phyloP scores from a whole-genome alignment of 768 basidiomycete species.

The Cystofilobasidium bisporidii region DNA sequence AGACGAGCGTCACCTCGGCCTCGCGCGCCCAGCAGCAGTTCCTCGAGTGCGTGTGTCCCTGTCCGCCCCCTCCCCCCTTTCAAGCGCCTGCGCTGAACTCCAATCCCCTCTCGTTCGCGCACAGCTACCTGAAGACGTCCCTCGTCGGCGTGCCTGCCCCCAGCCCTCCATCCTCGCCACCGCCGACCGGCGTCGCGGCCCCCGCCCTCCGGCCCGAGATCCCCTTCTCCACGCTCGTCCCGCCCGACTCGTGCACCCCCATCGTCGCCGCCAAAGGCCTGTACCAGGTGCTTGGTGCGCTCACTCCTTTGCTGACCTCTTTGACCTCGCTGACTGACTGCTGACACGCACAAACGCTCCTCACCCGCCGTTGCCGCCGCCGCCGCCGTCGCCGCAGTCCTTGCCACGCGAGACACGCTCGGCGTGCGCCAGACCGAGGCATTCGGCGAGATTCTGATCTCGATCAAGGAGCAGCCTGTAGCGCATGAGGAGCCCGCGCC shows the following conservation, averaged over 20 bases:
- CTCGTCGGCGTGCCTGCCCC: constrained; percentile 8
- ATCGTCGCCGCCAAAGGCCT: constrained; percentile 20
- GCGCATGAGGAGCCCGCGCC: not conserved
- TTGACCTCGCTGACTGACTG: not conserved
- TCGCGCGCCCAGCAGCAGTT: not conserved
- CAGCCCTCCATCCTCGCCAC: not conserved
- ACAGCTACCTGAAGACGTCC: constrained; percentile 12
- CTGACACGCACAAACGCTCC: too few species aligned
- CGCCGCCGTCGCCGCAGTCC: not conserved
- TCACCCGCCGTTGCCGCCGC: not conserved
- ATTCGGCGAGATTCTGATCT: constrained; percentile 18
- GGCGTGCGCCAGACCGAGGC: constrained; percentile 9
- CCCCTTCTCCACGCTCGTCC: constrained; percentile 16
- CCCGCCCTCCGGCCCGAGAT: not conserved
- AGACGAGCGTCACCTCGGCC: not conserved
- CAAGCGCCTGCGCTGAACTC: not conserved
- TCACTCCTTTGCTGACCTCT: not conserved
- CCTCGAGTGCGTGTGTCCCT: not conserved
- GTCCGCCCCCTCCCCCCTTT: not conserved
- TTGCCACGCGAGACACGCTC: constrained; percentile 21
- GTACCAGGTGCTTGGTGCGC: constrained; percentile 24
- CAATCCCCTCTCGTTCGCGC: not conserved
- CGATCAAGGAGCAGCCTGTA: not conserved
- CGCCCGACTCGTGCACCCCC: constrained; percentile 5
- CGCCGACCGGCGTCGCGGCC: constrained; percentile 3